These are phyloP conservation scores for Glebionis coronaria DNA, from an alignment of 129 eudicot genomes.

Conservation along the genomic window DNA sequence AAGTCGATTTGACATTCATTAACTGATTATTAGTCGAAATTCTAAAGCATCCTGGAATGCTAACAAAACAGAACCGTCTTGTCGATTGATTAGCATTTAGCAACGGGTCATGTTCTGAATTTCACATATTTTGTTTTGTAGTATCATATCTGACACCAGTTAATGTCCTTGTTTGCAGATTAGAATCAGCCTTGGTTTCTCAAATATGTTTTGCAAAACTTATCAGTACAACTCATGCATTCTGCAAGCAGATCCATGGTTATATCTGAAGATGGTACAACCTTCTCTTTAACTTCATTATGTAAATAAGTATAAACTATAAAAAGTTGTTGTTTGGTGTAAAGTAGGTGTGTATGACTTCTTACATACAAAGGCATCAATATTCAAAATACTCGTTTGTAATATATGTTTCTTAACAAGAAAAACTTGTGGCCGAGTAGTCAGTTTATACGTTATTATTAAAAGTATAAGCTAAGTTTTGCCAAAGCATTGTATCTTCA, in stretches of 20 bases:
- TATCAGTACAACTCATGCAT: background rate
- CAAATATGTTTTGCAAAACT: background rate
- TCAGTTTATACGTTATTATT: no score
- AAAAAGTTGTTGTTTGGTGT: background rate
- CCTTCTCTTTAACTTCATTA: background rate
- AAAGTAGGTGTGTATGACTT: background rate
- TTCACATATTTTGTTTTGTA: background rate
- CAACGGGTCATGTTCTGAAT: background rate
- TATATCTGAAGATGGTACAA: slow-evolving; percentile 15
- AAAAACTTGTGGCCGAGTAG: no score
- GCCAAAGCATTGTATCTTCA: no score
- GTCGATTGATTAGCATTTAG: background rate
- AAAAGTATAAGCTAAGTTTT: no score
- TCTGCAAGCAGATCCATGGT: slow-evolving; percentile 20
- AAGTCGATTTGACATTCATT: no score
- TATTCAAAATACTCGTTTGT: no score
- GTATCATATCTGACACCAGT: background rate
- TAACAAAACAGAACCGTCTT: background rate
- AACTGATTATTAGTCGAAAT: background rate
- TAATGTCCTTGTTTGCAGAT: slow-evolving; percentile 15
- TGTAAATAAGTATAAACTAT: slow-evolving; percentile 18
- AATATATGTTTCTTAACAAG: no score
- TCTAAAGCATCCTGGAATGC: background rate
- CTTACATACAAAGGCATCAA: no score
- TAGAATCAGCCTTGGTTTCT: background rate